Base-by-base conservation (phyloP, 495 filamentous ascomycete genomes). In the Penicillium pancosmium region DNA sequence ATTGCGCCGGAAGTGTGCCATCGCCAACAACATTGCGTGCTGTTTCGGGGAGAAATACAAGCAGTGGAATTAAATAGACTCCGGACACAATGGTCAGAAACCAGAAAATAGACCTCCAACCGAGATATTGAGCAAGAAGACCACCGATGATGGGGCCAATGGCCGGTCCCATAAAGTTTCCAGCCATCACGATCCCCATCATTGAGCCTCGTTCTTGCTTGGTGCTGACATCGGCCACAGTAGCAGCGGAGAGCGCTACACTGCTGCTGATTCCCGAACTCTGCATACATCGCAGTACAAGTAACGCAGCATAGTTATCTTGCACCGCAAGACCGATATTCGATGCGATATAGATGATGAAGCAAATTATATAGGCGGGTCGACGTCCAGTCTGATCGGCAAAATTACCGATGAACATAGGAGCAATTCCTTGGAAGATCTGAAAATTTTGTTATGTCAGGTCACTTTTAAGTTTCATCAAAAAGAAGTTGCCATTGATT, bases 21-120 rank as follows among this genome's bases (percentile, higher is more conserved):
- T 84, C 73, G 5, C 77, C 79, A 19, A 83, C 79, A 19, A 82
- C 67, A 5, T 74, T 77, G 0, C 80, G 67, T 18, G 64, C 66
- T 4, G 80, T 82, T 57, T 82, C 80, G 0, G 78, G 78, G 7
- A 79, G 67, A 40, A 75, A 67, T 1, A 78, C 43, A 0, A 78
- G 52, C 21, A 74, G 57, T 4, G 67, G 49, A 11, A 76, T 48
- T 10, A 77, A 50, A 19, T 73, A 65, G 5, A 76, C 73, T 0
- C 76, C 82, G 16, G 79, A 73, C 36, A 84, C 71, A 56, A 91
- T 90, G 50, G 79, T 76, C 16, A 90, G 76, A 63, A 91, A 90
- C 88, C 88, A 91, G 70, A 93, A 93, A 54, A 89, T 86, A 31
- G 83, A 78, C 21, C 83, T 67, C 88, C 88, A 92, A 1, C 86